phyloP scores from a whole-genome alignment of 208 protist species.

The Blastocrithidia nonstop region DNA sequence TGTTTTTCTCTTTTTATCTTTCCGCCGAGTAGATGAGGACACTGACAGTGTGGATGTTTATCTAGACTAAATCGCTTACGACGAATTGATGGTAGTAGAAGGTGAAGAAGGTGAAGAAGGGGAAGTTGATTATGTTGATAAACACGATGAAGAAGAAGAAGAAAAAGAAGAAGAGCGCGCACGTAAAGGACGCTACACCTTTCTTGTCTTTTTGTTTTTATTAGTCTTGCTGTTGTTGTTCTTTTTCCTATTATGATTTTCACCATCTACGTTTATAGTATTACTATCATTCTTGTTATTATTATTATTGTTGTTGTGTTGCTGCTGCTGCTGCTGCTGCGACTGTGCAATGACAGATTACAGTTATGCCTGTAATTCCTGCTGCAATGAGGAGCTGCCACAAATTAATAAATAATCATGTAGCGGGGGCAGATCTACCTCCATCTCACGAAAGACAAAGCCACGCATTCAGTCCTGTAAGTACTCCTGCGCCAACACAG shows the following conservation, averaged over 20 bases:
- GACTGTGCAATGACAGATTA: background rate
- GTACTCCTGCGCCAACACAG: constrained; percentile 44
- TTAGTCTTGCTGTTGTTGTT: background rate
- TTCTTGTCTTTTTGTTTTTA: too few species aligned
- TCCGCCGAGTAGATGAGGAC: too few species aligned
- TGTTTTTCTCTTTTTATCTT: too few species aligned
- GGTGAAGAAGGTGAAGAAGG: too few species aligned
- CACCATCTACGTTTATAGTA: constrained; percentile 5
- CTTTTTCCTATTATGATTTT: constrained; percentile 6
- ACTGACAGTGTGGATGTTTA: too few species aligned
- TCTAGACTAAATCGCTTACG: too few species aligned
- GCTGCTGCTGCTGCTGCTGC: background rate
- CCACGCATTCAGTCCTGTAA: constrained; percentile 76
- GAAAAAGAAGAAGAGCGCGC: too few species aligned
- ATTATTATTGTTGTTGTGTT: constrained; percentile 3
- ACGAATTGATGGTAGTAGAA: too few species aligned
- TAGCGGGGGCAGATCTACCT: constrained; percentile 59
- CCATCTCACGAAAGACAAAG: constrained; percentile 77
- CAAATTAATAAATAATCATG: constrained; percentile 77
- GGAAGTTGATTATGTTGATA: too few species aligned
- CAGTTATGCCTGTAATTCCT: constrained; percentile 12
- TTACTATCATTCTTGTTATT: background rate
- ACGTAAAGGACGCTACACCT: too few species aligned
- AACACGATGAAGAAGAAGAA: too few species aligned
- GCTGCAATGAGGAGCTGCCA: constrained; percentile 34